phyloP scores from a whole-genome alignment of 2,329 filamentous ascomycete genomes.

The Didymella pomorum region DNA sequence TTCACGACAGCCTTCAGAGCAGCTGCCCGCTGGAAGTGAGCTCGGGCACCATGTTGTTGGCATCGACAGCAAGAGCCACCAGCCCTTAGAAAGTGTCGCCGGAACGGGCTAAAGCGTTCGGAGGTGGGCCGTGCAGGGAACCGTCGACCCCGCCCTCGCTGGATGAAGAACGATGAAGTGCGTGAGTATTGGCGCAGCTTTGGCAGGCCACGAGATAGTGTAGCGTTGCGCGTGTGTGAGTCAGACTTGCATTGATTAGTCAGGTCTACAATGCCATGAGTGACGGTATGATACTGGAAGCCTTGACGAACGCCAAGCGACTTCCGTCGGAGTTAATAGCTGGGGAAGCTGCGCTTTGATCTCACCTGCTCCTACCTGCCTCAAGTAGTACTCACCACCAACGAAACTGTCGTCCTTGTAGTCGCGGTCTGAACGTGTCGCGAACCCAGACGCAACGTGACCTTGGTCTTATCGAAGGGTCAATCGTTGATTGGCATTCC shows the following conservation, averaged over 20 bases:
- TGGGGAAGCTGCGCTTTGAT: conserved; percentile 23
- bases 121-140: conserved; percentile 4
- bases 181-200: background rate
- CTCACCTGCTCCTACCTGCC: conserved; percentile 9
- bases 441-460: background rate
- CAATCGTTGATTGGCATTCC: background rate
- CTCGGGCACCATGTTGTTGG: background rate
- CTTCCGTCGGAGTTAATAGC: conserved; percentile 30
- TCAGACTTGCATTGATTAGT: conserved; percentile 27
- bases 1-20: too few relatives aligned
- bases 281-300: conserved; percentile 17
- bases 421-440: background rate
- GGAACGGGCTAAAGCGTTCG: conserved; percentile 10
- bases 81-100: background rate
- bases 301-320: conserved; percentile 16
- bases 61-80: background rate
- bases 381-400: conserved; percentile 9
- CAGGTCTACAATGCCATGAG: conserved; percentile 9
- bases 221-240: conserved; percentile 22
- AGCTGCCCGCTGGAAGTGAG: background rate
- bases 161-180: background rate
- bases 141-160: conserved; percentile 8
- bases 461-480: background rate
- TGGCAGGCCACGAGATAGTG: conserved; percentile 1
- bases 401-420: background rate